phyloP scores from a whole-genome alignment of 306 rosid species.

The Citrullus amarus region DNA sequence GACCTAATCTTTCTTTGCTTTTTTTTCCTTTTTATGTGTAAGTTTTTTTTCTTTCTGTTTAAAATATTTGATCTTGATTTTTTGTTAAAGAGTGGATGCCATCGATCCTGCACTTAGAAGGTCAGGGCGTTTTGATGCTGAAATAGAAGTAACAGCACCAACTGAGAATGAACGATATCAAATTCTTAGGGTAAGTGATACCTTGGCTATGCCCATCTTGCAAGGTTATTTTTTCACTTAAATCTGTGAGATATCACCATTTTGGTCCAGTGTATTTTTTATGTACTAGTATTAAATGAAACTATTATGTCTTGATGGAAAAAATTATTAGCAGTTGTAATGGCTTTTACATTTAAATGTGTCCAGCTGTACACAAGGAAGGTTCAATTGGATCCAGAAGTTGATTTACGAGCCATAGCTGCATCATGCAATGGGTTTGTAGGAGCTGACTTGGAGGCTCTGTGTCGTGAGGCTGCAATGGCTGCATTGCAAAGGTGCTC shows the following conservation, averaged over 20 bases:
- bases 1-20: neutral
- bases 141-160: constrained; percentile 78
- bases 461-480: constrained; percentile 64
- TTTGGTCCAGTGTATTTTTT: neutral
- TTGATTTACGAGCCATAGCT: constrained; percentile 57
- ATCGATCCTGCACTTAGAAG: constrained; percentile 88
- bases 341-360: constrained; percentile 7
- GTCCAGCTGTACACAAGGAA: constrained; percentile 76
- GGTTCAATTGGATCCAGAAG: constrained; percentile 37
- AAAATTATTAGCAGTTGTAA: neutral
- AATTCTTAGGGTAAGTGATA: constrained; percentile 60
- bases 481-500: constrained; percentile 41
- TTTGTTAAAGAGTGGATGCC: constrained; percentile 51
- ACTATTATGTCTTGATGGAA: neutral
- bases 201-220: neutral
- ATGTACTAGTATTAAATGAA: neutral
- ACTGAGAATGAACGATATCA: constrained; percentile 64
- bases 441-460: constrained; percentile 87
- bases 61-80: constrained; percentile 13
- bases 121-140: constrained; percentile 82
- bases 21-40: neutral
- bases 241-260: neutral
- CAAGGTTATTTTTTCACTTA: neutral
- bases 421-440: constrained; percentile 87
- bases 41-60: neutral